phyloP scores from a whole-genome alignment of 2,329 filamentous ascomycete species.

The Chaetomium sp. region DNA sequence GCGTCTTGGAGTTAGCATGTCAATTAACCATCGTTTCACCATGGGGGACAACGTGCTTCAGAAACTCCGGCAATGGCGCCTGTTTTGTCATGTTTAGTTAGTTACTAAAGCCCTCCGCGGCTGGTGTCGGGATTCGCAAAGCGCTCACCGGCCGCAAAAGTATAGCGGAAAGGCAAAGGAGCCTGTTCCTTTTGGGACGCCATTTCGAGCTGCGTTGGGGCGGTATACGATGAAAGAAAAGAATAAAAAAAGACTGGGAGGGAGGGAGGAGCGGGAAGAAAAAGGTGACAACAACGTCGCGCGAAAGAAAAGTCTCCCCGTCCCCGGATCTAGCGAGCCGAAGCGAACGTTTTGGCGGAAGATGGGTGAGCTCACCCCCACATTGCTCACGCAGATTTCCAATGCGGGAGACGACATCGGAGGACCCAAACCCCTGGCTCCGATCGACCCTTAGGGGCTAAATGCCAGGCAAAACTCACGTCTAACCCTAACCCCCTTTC shows the following conservation, averaged over 20 bases:
- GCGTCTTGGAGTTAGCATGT: constrained; percentile 20
- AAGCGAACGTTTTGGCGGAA: constrained; percentile 1
- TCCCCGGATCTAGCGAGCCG: background rate
- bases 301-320: background rate
- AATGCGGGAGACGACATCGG: constrained; percentile 16
- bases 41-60: constrained; percentile 58
- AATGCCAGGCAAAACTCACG: background rate
- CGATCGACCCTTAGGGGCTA: background rate
- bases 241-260: no score
- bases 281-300: constrained; percentile 4
- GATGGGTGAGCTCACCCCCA: constrained; percentile 5
- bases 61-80: constrained; percentile 95
- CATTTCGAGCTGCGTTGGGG: constrained; percentile 17
- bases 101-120: constrained; percentile 14
- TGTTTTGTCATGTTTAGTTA: constrained; percentile 33
- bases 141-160: constrained; percentile 24
- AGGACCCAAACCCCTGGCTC: constrained; percentile 8
- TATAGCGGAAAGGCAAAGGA: constrained; percentile 25
- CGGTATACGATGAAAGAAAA: background rate
- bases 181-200: constrained; percentile 22
- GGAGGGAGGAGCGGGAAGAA: background rate
- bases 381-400: constrained; percentile 3
- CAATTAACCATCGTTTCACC: constrained; percentile 15
- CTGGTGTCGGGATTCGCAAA: constrained; percentile 25
- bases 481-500: no score